Base-by-base conservation (phyloP, 1,284 basidiomycete species). In the Peniophora sp. region DNA sequence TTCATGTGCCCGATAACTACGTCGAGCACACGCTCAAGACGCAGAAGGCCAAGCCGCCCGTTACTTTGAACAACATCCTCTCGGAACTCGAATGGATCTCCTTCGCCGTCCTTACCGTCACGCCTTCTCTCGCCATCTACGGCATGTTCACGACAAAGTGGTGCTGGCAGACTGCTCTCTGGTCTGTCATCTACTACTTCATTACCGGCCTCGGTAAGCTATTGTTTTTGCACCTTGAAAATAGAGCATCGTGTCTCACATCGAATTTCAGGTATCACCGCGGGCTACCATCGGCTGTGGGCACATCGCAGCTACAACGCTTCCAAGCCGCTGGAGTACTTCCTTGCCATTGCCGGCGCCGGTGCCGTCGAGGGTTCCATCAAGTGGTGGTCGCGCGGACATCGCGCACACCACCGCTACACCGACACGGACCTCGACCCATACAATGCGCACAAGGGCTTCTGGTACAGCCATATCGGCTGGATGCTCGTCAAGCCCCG, bases 361-460 rank as follows among this genome's bases (percentile, higher is more conserved):
- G 92, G 92, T 51, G 89, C 93, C 11, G 88, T 92, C 32, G 81
- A 96, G 63, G 92, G 93, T 22, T 92, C 91, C 17, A 92, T 95
- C 69, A 85, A 86, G 65, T 96, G 92, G 93, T 96, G 93, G 93
- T 83, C 83, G n/a, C 80, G 92, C 46, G 91, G 90, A 53, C 92
- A 96, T 73, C 86, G 93, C 55, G 91, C 93, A 9, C 92, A 96
- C 70, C 92, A 95, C 67, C 81, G 92, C 49, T 95, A 96, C 74
- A 96, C 92, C 63, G 94, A 97, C 71, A 96, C 93, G 60, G 89
- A 94, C 53, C 85, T 97, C 54, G 92, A 96, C 71, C 94, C 92
- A 0, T 97, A 96, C 73, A 88, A 89, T 55, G 92, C 93, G 2
- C 87, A 92, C 69, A 81, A 85, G 62, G 94, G 93, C 22, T 75